Evolutionary conservation across 805 yeast species (phyloP), one percentile per base, ranked within the genome.

Genomic region (Candida yuanshanica): DNA sequence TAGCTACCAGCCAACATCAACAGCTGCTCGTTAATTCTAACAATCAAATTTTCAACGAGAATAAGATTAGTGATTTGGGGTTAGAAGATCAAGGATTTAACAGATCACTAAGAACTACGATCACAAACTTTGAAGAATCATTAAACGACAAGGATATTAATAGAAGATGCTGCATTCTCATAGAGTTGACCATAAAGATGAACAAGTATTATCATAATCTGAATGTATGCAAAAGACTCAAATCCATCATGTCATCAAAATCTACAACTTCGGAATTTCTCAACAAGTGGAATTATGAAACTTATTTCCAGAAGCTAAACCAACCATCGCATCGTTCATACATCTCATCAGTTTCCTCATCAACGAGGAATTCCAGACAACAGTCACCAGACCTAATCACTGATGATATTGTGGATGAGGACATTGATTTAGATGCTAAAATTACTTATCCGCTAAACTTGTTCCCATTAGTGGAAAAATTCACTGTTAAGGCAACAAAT

Each of bases 391-490:
- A 27, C 16, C 8, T 27, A 11, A 14, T 14, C 9, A 18, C n/a
- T 10, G 10, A 14, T 10, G 31, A 14, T 9, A 14, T 8, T 11
- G 8, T 27, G 18, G 16, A 27, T 27, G 31, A 46, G 4, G 50
- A 53, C 4, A 52, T 57, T 50, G 58, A 59, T 26, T 56, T 56
- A 26, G 70, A 75, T 48, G 62, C 68, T 35, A 62, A 68, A 21
- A 75, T 77, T 20, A 72, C 68, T 47, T 69, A 70, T 41, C 62
- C 64, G 40, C 64, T 81, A 22, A 88, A 91, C 58, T 65, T 91
- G 21, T 91, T 93, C 65, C 96, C 95, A 9, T 64, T 91, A 50
- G 97, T 91, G 29, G 99, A 91, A 61, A 81, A 85, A 60, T 91
- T 87, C 59, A 91, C 98, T 0, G 75, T 77, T 16, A 72, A 72